Evolutionary conservation across 2,329 filamentous ascomycete genomes (phyloP).

Genomic region (Hansfordia pulvinata): DNA sequence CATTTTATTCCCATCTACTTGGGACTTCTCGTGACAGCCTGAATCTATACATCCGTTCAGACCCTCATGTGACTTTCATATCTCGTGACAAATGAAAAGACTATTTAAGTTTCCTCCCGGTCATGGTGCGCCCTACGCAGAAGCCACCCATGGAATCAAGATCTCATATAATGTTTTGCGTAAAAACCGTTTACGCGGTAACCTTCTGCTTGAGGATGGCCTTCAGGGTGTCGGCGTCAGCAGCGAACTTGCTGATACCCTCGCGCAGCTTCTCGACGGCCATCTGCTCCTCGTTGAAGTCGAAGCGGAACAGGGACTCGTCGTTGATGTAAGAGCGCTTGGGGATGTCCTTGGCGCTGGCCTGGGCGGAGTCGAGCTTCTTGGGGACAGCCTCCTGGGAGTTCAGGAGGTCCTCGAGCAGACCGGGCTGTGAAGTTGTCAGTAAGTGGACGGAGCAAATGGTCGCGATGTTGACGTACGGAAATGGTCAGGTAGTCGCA

Average conservation of each 20-base stretch:
- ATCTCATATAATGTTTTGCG: no score
- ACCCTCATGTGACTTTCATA: no score
- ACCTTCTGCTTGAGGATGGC: constrained; percentile 83
- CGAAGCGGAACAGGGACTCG: constrained; percentile 89
- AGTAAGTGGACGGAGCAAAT: constrained; percentile 1
- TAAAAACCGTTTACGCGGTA: constrained; percentile 25
- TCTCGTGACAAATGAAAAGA: no score
- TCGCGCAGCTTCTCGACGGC: constrained; percentile 97
- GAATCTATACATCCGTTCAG: no score
- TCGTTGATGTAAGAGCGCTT: constrained; percentile 86
- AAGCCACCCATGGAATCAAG: constrained; percentile 3
- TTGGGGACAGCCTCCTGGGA: constrained; percentile 69
- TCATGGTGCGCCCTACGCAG: no score
- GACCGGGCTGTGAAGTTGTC: constrained; percentile 50
- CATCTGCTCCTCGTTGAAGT: constrained; percentile 99
- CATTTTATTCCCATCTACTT: no score
- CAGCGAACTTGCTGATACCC: constrained; percentile 98
- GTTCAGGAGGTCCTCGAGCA: constrained; percentile 89
- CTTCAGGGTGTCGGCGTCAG: constrained; percentile 90
- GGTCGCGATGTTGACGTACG: constrained; percentile 41
- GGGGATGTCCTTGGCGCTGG: constrained; percentile 57
- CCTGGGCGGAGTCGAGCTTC: constrained; percentile 71
- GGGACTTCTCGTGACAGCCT: no score
- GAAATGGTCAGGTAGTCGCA: constrained; percentile 99
- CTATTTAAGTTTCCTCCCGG: no score